These are phyloP conservation scores for Sicyos edulis DNA, from an alignment of 306 rosid species.

Conservation along the genomic window DNA sequence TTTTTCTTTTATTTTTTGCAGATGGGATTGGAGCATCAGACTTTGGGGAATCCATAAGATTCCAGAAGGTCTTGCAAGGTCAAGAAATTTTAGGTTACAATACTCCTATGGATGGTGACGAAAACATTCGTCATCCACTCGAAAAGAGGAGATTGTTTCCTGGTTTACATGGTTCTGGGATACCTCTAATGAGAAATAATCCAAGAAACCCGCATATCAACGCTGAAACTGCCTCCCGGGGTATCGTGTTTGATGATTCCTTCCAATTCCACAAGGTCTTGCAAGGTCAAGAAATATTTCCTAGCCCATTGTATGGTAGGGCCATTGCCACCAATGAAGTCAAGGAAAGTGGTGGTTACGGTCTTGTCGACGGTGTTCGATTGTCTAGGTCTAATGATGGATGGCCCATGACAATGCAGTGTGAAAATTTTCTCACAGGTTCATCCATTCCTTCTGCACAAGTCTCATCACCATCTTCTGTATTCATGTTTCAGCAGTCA, in stretches of 20 bases:
- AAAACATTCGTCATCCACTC: conserved; percentile 40
- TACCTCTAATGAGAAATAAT: conserved; percentile 44
- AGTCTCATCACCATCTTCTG: conserved; percentile 91
- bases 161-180: conserved; percentile 49
- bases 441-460: conserved; percentile 48
- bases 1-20: conserved; percentile 27
- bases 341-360: conserved; percentile 47
- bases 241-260: conserved; percentile 75
- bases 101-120: conserved; percentile 47
- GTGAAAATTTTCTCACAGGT: conserved; percentile 34
- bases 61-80: conserved; percentile 99
- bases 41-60: conserved; percentile 90
- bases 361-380: conserved; percentile 50
- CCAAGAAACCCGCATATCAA: conserved; percentile 38
- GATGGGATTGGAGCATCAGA: conserved; percentile 81
- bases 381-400: conserved; percentile 46
- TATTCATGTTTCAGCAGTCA: conserved; percentile 87
- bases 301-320: conserved; percentile 60
- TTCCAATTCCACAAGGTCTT: conserved; percentile 94
- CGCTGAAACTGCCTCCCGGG: conserved; percentile 52
- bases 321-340: conserved; percentile 34
- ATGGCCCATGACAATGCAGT: conserved; percentile 48
- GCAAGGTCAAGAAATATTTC: conserved; percentile 99
- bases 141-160: conserved; percentile 61
- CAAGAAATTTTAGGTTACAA: conserved; percentile 87